These are phyloP conservation scores for Juglanconis sp. DNA, from an alignment of 2,329 filamentous ascomycete genomes.

Conservation along the genomic window DNA sequence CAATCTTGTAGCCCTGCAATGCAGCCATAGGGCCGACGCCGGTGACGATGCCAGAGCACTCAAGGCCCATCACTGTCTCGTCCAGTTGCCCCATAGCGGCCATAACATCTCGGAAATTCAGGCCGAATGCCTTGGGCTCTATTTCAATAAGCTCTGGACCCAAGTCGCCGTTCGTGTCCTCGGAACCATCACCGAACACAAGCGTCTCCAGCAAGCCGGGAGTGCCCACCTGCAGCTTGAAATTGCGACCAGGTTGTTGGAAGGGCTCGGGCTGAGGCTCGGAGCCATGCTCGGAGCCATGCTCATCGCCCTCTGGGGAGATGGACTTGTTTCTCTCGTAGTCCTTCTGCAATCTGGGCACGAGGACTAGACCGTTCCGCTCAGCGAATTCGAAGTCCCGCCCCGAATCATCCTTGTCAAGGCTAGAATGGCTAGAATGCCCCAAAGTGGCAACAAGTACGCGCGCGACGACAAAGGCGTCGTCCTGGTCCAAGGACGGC, in stretches of 20 bases:
- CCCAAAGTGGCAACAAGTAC: no score
- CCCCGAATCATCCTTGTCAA: no score
- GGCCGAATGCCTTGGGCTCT: slow-evolving; percentile 7
- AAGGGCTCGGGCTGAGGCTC: neutral
- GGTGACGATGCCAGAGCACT: slow-evolving; percentile 24
- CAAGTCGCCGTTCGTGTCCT: neutral
- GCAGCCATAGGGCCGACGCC: slow-evolving; percentile 1
- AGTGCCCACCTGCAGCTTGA: slow-evolving; percentile 13
- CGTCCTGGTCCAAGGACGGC: no score
- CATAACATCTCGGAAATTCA: slow-evolving; percentile 19
- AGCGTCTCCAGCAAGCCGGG: slow-evolving; percentile 16
- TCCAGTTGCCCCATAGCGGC: slow-evolving; percentile 21
- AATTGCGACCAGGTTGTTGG: no score
- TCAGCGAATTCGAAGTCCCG: no score
- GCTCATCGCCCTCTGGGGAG: no score
- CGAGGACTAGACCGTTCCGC: no score
- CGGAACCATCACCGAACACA: slow-evolving; percentile 13
- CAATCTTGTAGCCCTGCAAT: slow-evolving; percentile 4
- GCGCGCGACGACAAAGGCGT: no score
- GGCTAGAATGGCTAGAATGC: no score
- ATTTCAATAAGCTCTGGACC: slow-evolving; percentile 14
- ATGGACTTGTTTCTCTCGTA: no score
- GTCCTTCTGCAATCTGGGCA: no score
- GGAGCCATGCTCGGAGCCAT: neutral
- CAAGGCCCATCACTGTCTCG: slow-evolving; percentile 22